A percentile compares a stretch with the other conserved stretches of the same genome.
Conservation (phyloP, 805 yeast species). For the Candida hungchunana region DNA sequence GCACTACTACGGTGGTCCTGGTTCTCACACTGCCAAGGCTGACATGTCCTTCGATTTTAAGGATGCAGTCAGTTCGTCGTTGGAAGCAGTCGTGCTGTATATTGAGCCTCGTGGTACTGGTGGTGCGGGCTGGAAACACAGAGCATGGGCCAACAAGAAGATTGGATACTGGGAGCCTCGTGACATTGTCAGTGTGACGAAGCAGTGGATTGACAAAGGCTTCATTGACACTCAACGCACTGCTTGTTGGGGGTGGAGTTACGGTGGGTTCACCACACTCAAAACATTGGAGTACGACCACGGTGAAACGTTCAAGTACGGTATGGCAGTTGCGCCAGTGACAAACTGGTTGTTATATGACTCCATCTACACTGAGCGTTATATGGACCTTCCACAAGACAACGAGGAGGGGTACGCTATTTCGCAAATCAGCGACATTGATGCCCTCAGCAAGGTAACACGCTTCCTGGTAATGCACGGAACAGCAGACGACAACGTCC, state of each 20-base stretch:
- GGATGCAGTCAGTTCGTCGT: constrained; percentile 67
- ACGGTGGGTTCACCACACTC: constrained; percentile 91
- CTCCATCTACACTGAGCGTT: constrained; percentile 91
- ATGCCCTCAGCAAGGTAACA: constrained; percentile 47
- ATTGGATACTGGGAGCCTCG: constrained; percentile 80
- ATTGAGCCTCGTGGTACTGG: constrained; percentile 99
- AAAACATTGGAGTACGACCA: constrained; percentile 81
- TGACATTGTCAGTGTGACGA: constrained; percentile 83
- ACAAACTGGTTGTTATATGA: constrained; percentile 92
- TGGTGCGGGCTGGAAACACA: constrained; percentile 70
- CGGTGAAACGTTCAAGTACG: constrained; percentile 73
- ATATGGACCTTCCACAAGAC: constrained; percentile 77
- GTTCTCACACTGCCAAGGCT: constrained; percentile 75
- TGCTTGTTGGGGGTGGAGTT: constrained; percentile 98
- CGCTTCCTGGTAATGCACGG: constrained; percentile 94
- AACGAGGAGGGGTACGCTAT: constrained; percentile 60
- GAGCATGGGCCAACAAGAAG: constrained; percentile 73
- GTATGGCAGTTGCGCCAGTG: constrained; percentile 97
- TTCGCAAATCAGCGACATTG: constrained; percentile 54
- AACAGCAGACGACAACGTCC: constrained; percentile 96
- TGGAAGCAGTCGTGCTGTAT: constrained; percentile 81
- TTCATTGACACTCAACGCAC: constrained; percentile 21
- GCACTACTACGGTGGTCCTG: constrained; percentile 96
- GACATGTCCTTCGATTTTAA: constrained; percentile 61
- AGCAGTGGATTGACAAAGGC: constrained; percentile 34